phyloP scores from a whole-genome alignment of 495 filamentous ascomycete genomes.

The Podospora sp. region DNA sequence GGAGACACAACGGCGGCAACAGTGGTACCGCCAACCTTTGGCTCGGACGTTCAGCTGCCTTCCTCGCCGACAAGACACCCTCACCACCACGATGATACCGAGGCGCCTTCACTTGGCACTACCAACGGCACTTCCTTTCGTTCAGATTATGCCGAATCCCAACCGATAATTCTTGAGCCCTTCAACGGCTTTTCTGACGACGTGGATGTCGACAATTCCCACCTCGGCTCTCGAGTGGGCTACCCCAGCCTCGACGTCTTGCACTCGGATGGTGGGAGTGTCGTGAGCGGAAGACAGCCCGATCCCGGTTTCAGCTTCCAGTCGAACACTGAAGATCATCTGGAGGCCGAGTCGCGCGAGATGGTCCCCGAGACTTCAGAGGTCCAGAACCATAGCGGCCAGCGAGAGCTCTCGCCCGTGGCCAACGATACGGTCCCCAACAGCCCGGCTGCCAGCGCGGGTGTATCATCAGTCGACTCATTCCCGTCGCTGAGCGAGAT shows the following conservation, averaged over 20 bases:
- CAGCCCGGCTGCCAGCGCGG: constrained; percentile 11
- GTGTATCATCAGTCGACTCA: constrained; percentile 31
- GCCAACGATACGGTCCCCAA: neutral
- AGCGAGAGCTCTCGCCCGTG: neutral
- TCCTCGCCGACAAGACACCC: no score
- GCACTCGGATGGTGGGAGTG: constrained; percentile 38
- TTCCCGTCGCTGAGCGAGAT: constrained; percentile 43
- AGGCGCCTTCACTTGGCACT: neutral
- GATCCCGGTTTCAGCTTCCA: constrained; percentile 39
- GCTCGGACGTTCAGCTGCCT: neutral
- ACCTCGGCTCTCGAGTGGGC: constrained; percentile 10
- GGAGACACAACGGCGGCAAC: neutral
- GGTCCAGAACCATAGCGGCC: neutral
- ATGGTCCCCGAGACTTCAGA: neutral
- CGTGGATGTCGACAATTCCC: constrained; percentile 7
- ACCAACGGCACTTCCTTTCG: neutral
- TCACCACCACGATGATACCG: neutral
- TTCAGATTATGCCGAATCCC: constrained; percentile 28
- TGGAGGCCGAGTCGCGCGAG: constrained; percentile 4
- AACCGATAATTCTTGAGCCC: constrained; percentile 31
- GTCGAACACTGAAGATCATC: constrained; percentile 27
- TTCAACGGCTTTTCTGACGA: constrained; percentile 36
- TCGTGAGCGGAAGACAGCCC: constrained; percentile 44
- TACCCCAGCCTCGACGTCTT: constrained; percentile 25
- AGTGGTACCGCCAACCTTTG: neutral